Conservation (phyloP, 2,329 filamentous ascomycete genomes). For the Neurospora sp. region DNA sequence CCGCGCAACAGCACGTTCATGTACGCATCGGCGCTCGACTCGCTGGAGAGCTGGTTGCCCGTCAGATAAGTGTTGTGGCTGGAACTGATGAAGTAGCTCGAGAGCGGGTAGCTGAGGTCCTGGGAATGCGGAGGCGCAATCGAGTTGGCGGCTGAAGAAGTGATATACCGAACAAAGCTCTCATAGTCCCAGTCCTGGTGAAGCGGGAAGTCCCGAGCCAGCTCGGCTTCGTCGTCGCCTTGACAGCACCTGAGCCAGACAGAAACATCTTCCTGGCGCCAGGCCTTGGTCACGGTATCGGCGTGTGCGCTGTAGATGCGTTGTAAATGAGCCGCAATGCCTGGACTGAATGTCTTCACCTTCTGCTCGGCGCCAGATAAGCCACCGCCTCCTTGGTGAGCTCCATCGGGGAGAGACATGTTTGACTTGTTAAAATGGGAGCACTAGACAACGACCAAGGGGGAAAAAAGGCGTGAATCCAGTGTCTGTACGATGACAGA, state of each 20-base stretch:
- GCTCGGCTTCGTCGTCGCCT: constrained; percentile 26
- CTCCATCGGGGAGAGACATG: constrained; percentile 20
- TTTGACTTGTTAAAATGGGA: not conserved
- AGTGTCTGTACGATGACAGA: not conserved
- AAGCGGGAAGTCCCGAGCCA: constrained; percentile 11
- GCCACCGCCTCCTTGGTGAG: constrained; percentile 39
- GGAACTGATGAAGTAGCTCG: constrained; percentile 88
- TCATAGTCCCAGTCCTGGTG: constrained; percentile 33
- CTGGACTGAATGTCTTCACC: constrained; percentile 31
- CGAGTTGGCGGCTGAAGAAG: constrained; percentile 35
- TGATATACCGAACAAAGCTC: constrained; percentile 47
- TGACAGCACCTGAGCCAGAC: constrained; percentile 39
- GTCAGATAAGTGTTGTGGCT: constrained; percentile 93
- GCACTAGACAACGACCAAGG: not conserved
- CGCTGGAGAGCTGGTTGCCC: constrained; percentile 78
- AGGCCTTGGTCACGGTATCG: constrained; percentile 28
- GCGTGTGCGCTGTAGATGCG: constrained; percentile 37
- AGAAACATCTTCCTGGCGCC: constrained; percentile 35
- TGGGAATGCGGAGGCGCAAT: constrained; percentile 30
- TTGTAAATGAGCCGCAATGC: constrained; percentile 33
- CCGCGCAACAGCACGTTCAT: constrained; percentile 73
- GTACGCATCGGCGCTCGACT: constrained; percentile 82
- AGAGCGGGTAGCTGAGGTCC: constrained; percentile 65
- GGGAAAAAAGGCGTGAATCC: not conserved
- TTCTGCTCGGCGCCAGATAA: constrained; percentile 31